These are phyloP conservation scores for Penicillium sp. DNA, from an alignment of 2,329 filamentous ascomycete genomes.

Conservation along the genomic window DNA sequence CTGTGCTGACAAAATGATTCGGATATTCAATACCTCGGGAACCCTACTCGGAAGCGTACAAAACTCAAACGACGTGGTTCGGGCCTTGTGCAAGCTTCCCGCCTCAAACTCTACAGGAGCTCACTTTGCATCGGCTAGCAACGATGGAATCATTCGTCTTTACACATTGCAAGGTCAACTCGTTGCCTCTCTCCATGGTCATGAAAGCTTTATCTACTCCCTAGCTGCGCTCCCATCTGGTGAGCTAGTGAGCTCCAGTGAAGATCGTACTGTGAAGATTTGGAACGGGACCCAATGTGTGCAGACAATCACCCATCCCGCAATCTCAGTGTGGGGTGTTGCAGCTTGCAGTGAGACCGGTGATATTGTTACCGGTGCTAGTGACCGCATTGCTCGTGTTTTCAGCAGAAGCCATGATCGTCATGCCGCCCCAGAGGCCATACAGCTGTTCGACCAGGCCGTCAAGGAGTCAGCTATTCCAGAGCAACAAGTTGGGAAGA, in stretches of 20 bases:
- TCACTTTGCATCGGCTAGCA: conserved; percentile 91
- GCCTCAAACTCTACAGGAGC: conserved; percentile 73
- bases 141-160: conserved; percentile 82
- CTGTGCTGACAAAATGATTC: conserved; percentile 85
- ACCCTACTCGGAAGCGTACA: conserved; percentile 63
- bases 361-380: conserved; percentile 91
- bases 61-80: conserved; percentile 76
- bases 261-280: conserved; percentile 88
- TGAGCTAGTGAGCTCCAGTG: conserved; percentile 84
- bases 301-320: conserved; percentile 95
- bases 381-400: conserved; percentile 79
- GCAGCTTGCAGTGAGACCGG: conserved; percentile 78
- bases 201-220: conserved; percentile 94
- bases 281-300: conserved; percentile 82
- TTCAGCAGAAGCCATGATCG: conserved; percentile 73
- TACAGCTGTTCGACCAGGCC: conserved; percentile 75
- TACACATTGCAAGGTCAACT: conserved; percentile 80
- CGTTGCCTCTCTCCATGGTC: conserved; percentile 75
- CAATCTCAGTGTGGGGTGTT: conserved; percentile 93
- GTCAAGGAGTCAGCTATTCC: conserved; percentile 83
- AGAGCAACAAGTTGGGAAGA: conserved; percentile 74
- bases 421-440: conserved; percentile 64
- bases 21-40: conserved; percentile 69
- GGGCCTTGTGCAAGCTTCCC: conserved; percentile 82
- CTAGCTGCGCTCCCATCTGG: conserved; percentile 74